Base-by-base conservation (phyloP, 2,329 filamentous ascomycete species). In the Verticillium isaacii region DNA sequence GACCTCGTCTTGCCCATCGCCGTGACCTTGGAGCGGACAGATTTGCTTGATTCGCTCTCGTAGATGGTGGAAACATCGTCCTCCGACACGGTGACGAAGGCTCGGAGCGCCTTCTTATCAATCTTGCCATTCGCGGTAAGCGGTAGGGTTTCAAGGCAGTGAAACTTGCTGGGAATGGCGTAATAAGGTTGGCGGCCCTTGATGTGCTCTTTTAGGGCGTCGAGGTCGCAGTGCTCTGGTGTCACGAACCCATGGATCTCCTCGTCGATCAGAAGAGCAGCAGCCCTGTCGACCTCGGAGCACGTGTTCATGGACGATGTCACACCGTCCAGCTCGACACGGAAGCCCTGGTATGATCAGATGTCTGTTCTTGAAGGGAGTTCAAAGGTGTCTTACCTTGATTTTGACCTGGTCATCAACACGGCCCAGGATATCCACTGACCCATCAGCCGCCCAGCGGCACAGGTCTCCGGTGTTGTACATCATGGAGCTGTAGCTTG, bases 391-490 rank as follows among this genome's bases (percentile, higher is more conserved):
- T 9, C 57, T 11, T 52, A 59, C 57, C 45, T 59, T 59, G 69
- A 87, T 78, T 71, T 87, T 87, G 62, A 87, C 80, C 68, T 87
- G 85, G 62, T 87, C 84, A 66, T 87, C 85, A 12, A 76, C 76
- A 50, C 84, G 79, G 2, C 85, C 84, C 36, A 85, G 76, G 25
- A 82, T 83, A 36, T 83, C 77, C 50, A 87, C 74, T 25, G 75
- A 77, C 5, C 85, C 84, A 66, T 84, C 79, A 1, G 73, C 67
- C 52, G 75, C 75, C 83, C 84, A 86, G 12, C 76, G 75, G 29
- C 81, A 82, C 34, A 87, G 75, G 65, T 87, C 85, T 5, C 84
- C 85, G 2, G 85, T 87, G 66, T 84, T 83, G 72, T 85, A 87
- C 80, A 86, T 85, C 64, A 73, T 74, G 2, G 72, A 74, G 2